These are phyloP conservation scores for Abelmoschus esculentus DNA, from an alignment of 345 rosid genomes.

Conservation along the genomic window DNA sequence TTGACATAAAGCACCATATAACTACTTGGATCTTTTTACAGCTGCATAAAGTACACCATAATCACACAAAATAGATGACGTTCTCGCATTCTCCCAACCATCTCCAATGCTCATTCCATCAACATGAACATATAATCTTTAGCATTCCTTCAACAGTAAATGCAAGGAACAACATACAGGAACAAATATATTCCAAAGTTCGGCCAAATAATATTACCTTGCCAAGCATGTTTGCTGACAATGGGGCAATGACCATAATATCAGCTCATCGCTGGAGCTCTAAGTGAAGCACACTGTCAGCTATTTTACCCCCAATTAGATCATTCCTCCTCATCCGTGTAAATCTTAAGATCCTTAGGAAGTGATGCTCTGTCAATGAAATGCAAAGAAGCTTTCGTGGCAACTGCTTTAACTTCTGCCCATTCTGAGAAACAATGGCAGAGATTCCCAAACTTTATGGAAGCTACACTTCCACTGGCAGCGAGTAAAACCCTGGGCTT, in stretches of 20 bases:
- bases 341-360: conserved; percentile 65
- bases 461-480: conserved; percentile 92
- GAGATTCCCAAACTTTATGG: conserved; percentile 23
- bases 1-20: neutral
- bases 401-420: conserved; percentile 87
- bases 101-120: neutral
- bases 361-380: conserved; percentile 66
- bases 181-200: neutral
- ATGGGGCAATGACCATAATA: conserved; percentile 81
- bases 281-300: conserved; percentile 85
- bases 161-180: neutral
- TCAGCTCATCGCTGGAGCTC: conserved; percentile 94
- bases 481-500: conserved; percentile 67
- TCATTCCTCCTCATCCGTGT: conserved; percentile 90
- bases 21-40: neutral
- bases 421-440: conserved; percentile 76
- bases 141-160: neutral
- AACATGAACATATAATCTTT: neutral
- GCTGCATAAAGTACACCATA: neutral
- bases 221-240: conserved; percentile 90
- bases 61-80: neutral
- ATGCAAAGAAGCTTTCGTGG: conserved; percentile 45
- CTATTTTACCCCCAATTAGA: conserved; percentile 74
- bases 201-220: conserved; percentile 41
- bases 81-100: neutral